Evolutionary conservation across 192 early-diverging fungal genomes (phyloP).

Genomic region (Coemansia sp.): DNA sequence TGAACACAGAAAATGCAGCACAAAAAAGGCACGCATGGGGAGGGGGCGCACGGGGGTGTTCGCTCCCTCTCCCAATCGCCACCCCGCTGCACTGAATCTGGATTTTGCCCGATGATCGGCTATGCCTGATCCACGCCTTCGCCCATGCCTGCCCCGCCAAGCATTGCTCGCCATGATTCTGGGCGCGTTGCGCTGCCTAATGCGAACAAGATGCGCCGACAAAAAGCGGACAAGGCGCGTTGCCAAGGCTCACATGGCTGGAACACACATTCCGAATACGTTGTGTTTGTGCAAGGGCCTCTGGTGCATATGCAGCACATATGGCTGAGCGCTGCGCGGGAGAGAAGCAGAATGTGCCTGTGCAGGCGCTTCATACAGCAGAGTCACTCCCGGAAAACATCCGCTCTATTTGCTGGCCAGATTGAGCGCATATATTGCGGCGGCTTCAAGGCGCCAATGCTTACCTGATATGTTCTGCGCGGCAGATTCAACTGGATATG

Average conservation of each 20-base stretch:
- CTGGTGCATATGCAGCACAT: slow-evolving; percentile 2
- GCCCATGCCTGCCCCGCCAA: background rate
- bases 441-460: background rate
- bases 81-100: slow-evolving; percentile 7
- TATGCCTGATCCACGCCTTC: slow-evolving; percentile 4
- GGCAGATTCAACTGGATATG: background rate
- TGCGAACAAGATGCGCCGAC: background rate
- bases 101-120: slow-evolving; percentile 12
- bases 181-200: no score
- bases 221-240: background rate
- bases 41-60: background rate
- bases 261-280: background rate
- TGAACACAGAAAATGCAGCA: slow-evolving; percentile 10
- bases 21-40: slow-evolving; percentile 4
- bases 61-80: background rate
- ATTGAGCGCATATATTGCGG: no score
- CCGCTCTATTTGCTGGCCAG: no score
- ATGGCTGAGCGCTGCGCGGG: background rate
- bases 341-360: background rate
- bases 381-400: no score
- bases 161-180: background rate
- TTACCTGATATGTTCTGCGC: slow-evolving; percentile 4
- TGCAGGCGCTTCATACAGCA: slow-evolving; percentile 5
- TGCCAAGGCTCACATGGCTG: background rate
- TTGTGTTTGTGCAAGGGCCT: background rate